phyloP scores from a whole-genome alignment of 2,329 filamentous ascomycete genomes.

The Aspergillus fructus region DNA sequence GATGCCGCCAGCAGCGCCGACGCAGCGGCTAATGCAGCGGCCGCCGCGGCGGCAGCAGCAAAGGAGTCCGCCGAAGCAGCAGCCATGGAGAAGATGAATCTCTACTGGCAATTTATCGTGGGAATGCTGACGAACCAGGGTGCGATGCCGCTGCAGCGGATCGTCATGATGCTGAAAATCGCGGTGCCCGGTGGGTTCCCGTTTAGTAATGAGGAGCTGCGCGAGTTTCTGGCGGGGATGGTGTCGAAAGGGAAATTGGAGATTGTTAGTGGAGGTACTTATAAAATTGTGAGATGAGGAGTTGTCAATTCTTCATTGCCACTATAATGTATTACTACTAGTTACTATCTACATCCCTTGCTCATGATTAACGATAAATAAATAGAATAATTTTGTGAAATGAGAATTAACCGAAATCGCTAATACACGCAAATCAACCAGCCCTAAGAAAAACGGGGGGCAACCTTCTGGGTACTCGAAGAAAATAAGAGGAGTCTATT shows the following conservation, averaged over 20 bases:
- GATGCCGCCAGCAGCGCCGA: constrained; percentile 15
- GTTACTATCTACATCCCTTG: neutral
- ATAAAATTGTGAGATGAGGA: constrained; percentile 49
- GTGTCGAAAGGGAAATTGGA: constrained; percentile 71
- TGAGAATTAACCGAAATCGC: neutral
- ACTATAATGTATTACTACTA: too few relatives aligned
- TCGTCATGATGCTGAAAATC: constrained; percentile 95
- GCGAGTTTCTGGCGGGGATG: constrained; percentile 76
- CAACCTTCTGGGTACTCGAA: neutral
- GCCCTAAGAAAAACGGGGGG: neutral
- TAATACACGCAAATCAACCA: constrained; percentile 11
- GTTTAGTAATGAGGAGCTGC: constrained; percentile 84
- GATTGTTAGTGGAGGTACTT: constrained; percentile 65
- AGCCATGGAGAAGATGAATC: constrained; percentile 65
- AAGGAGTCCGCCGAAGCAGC: constrained; percentile 54
- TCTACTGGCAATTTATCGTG: constrained; percentile 90
- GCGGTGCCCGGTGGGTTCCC: constrained; percentile 83
- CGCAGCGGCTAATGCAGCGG: constrained; percentile 24
- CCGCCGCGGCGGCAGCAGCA: constrained; percentile 40
- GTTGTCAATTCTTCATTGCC: neutral
- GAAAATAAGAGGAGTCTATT: constrained; percentile 10
- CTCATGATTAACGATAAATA: neutral
- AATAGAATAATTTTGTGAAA: neutral
- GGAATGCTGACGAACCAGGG: constrained; percentile 94
- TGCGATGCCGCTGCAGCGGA: constrained; percentile 76